A percentile compares a stretch with the other conserved stretches of the same genome.
phyloP scores from a whole-genome alignment of 257 asterid species.

The Sherardia arvensis region DNA sequence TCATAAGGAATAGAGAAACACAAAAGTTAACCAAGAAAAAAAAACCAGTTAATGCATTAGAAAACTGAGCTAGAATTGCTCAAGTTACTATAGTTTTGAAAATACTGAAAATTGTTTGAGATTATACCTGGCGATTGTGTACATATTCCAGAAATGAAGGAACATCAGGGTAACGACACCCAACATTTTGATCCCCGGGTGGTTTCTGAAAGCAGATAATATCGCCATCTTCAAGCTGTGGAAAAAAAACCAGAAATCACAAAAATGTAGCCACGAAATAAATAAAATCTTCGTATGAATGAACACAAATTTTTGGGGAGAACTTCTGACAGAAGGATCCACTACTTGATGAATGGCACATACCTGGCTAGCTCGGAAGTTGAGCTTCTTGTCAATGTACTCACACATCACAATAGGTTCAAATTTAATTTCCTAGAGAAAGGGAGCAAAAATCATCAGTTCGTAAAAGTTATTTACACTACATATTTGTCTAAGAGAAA shows the following conservation, averaged over 20 bases:
- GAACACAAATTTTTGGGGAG: not conserved
- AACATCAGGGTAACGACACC: conserved; percentile 53
- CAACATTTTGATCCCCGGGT: conserved; percentile 34
- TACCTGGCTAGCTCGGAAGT: conserved; percentile 59
- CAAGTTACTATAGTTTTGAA: not conserved
- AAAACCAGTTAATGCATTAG: no score
- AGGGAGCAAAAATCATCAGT: conserved; percentile 4
- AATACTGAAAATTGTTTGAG: not conserved
- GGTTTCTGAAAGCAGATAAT: conserved; percentile 65
- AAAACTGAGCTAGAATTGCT: not conserved
- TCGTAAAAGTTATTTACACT: not conserved
- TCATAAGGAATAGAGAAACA: not conserved
- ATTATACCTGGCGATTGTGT: conserved; percentile 63
- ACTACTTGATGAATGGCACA: conserved; percentile 5
- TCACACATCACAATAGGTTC: conserved; percentile 80
- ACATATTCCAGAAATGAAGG: conserved; percentile 69
- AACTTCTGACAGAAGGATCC: not conserved
- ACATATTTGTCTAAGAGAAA: not conserved
- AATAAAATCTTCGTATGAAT: not conserved
- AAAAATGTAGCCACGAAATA: not conserved
- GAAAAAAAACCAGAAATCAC: conserved; percentile 4
- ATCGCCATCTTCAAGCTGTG: conserved; percentile 80
- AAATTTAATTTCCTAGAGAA: conserved; percentile 60
- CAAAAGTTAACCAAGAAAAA: not conserved
- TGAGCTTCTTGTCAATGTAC: conserved; percentile 45